A percentile compares a stretch with the other conserved stretches of the same genome.
These are phyloP conservation scores for Articulospora tetracladia DNA, from an alignment of 495 filamentous ascomycete species.

Conservation along the genomic window DNA sequence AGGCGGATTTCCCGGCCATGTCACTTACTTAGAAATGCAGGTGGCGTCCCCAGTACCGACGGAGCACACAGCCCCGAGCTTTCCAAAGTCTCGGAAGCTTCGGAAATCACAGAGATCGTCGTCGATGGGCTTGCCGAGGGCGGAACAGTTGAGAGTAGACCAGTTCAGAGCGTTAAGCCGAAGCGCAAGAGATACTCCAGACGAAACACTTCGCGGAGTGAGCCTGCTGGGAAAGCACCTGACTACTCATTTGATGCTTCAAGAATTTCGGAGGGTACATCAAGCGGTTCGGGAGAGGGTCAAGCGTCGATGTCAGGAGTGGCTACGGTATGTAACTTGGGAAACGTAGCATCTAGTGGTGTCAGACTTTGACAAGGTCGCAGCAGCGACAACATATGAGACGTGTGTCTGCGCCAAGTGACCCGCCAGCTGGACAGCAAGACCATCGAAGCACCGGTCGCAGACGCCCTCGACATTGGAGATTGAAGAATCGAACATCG, in stretches of 20 bases:
- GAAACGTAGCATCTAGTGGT: too few species aligned
- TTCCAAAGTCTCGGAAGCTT: not conserved
- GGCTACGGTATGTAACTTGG: not conserved
- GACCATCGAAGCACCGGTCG: slow-evolving; percentile 8
- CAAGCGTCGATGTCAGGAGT: slow-evolving; percentile 1
- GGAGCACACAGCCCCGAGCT: not conserved
- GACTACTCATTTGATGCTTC: slow-evolving; percentile 17
- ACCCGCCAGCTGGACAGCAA: slow-evolving; percentile 13
- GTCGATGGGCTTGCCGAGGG: not conserved
- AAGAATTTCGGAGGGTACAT: slow-evolving; percentile 17
- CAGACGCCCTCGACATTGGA: slow-evolving; percentile 19
- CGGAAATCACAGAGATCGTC: not conserved
- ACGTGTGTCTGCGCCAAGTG: slow-evolving; percentile 23
- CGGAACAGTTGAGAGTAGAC: not conserved
- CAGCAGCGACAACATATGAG: slow-evolving; percentile 10
- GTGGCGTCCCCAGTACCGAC: not conserved
- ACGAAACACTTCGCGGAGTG: slow-evolving; percentile 21
- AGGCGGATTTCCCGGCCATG: not conserved
- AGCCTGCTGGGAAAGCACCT: slow-evolving; percentile 7
- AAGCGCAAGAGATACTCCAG: slow-evolving; percentile 12
- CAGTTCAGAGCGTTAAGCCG: slow-evolving; percentile 11
- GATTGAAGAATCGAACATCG: slow-evolving; percentile 19
- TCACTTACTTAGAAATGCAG: not conserved
- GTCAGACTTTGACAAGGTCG: not conserved
- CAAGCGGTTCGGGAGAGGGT: slow-evolving; percentile 13